Evolutionary conservation across 352 stramenopile genomes (phyloP).

Genomic region (Pseudoperonospora humuli): DNA sequence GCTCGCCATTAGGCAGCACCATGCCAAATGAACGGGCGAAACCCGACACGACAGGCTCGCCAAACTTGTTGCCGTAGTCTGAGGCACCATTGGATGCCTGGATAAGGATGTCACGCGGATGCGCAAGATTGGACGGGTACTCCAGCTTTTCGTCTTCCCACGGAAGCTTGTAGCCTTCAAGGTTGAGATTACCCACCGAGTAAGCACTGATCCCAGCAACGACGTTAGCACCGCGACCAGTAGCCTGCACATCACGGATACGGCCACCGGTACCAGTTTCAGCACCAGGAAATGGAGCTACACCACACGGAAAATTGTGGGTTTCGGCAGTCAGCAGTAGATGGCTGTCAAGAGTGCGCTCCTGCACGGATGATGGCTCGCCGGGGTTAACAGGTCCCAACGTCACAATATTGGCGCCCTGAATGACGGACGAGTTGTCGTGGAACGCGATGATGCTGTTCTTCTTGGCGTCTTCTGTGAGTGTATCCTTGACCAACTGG

Average conservation of each 20-base stretch:
- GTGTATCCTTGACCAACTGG: constrained; percentile 97
- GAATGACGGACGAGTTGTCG: constrained; percentile 98
- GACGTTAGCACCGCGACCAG: constrained; percentile 92
- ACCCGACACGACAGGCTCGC: constrained; percentile 97
- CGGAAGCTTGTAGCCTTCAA: constrained; percentile 93
- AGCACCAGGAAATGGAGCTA: constrained; percentile 92
- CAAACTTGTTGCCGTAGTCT: constrained; percentile 99
- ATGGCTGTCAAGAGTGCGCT: constrained; percentile 85
- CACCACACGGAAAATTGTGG: constrained; percentile 98
- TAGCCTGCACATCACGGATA: constrained; percentile 98
- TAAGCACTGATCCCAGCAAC: constrained; percentile 89
- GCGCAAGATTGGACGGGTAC: constrained; percentile 87
- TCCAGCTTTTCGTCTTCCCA: constrained; percentile 93
- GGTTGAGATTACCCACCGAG: constrained; percentile 92
- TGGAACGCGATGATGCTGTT: constrained; percentile 99
- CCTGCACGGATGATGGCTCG: constrained; percentile 55
- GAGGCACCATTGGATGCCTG: constrained; percentile 97
- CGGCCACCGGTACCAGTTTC: constrained; percentile 97
- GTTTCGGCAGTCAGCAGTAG: constrained; percentile 98
- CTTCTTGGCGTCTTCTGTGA: constrained; percentile 83
- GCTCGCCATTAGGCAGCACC: constrained; percentile 90
- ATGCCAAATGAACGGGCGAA: constrained; percentile 97
- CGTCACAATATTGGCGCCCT: constrained; percentile 86
- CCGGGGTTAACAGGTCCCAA: constrained; percentile 63
- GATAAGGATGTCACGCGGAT: constrained; percentile 93